These are phyloP conservation scores for Melampsora americana DNA, from an alignment of 1,284 basidiomycete species.

Conservation along the genomic window DNA sequence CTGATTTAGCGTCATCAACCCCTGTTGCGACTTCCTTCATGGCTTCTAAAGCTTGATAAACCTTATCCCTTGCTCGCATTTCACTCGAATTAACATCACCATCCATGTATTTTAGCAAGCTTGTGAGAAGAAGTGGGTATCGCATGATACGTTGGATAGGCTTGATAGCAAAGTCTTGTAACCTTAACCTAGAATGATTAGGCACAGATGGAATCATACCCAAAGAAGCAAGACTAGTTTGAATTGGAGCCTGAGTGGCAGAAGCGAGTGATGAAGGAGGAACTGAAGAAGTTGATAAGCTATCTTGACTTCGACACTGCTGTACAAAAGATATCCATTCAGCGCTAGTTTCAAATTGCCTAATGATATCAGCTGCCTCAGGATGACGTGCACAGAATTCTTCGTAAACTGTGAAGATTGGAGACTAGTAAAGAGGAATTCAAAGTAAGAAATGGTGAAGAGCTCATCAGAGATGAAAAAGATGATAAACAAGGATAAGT, in stretches of 20 bases:
- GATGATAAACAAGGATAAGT: slow-evolving; percentile 39
- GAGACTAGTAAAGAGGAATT: slow-evolving; percentile 59
- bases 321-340: slow-evolving; percentile 81
- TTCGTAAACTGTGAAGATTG: slow-evolving; percentile 72
- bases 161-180: slow-evolving; percentile 52
- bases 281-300: slow-evolving; percentile 44
- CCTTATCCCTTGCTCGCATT: slow-evolving; percentile 45
- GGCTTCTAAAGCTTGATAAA: slow-evolving; percentile 52
- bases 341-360: slow-evolving; percentile 60
- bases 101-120: slow-evolving; percentile 48
- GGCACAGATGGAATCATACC: background rate
- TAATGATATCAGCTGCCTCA: slow-evolving; percentile 70
- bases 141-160: slow-evolving; percentile 52
- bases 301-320: slow-evolving; percentile 58
- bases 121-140: slow-evolving; percentile 51
- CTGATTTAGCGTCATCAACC: slow-evolving; percentile 60
- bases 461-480: background rate
- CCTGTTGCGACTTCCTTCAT: slow-evolving; percentile 64
- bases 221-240: slow-evolving; percentile 8
- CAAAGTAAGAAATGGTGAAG: background rate
- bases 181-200: slow-evolving; percentile 46
- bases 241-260: slow-evolving; percentile 13
- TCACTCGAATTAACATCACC: background rate
- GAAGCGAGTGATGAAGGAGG: slow-evolving; percentile 52
- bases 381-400: slow-evolving; percentile 77